Conservation (phyloP, 2,329 filamentous ascomycete species). For the Botrytis paeoniae region DNA sequence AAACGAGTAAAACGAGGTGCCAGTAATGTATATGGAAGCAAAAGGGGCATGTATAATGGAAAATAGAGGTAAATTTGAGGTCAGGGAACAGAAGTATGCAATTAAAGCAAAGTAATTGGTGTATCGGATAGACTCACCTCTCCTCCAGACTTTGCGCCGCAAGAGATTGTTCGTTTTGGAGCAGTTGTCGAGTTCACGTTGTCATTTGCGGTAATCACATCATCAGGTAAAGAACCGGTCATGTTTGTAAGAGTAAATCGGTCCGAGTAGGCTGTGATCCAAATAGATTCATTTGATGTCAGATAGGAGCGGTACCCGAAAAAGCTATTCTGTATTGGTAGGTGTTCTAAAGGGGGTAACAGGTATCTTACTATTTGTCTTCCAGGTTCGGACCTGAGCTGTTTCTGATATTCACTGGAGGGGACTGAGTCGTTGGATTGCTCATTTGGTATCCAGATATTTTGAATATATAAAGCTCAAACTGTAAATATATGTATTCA, state of each 20-base stretch:
- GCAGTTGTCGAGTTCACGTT: neutral
- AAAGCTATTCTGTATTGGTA: slow-evolving; percentile 1
- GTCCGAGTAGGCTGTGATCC: slow-evolving; percentile 14
- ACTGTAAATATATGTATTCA: neutral
- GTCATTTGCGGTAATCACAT: slow-evolving; percentile 3
- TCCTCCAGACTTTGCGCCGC: slow-evolving; percentile 6
- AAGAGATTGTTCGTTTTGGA: slow-evolving; percentile 3
- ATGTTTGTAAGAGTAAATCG: slow-evolving; percentile 15
- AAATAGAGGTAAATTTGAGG: neutral
- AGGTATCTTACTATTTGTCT: slow-evolving; percentile 13
- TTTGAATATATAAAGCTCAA: neutral
- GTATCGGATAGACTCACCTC: neutral
- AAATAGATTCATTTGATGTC: slow-evolving; percentile 11
- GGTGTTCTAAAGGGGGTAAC: neutral
- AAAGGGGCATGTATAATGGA: neutral
- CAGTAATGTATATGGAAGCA: neutral
- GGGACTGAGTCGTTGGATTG: slow-evolving; percentile 9
- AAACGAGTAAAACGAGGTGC: neutral
- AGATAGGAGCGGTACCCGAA: slow-evolving; percentile 13
- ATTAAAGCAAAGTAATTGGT: neutral
- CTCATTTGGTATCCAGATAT: neutral
- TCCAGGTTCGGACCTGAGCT: neutral
- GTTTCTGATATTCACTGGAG: neutral
- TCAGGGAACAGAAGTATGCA: neutral
- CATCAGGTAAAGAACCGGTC: slow-evolving; percentile 3